Conservation (phyloP, 108 stramenopile species). For the Nannochloropsis salina region DNA sequence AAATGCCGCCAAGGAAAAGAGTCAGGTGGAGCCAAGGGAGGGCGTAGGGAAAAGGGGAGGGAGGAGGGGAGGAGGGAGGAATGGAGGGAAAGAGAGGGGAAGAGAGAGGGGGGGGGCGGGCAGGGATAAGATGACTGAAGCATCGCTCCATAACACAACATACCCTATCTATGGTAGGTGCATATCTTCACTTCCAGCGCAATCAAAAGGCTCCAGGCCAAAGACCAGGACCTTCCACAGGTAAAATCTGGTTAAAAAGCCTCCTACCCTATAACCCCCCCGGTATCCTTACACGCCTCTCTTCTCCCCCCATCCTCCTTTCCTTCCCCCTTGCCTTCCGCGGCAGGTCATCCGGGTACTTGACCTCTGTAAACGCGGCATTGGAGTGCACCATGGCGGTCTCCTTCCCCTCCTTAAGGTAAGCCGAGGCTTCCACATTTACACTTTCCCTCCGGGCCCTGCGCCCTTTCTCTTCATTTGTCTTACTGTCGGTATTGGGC, state of each 20-base stretch:
- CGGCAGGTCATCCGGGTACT: conserved; percentile 60
- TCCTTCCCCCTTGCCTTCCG: not conserved
- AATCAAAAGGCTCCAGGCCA: conserved; percentile 68
- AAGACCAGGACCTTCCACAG: conserved; percentile 82
- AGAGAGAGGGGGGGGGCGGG: no score
- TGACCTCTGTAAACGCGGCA: conserved; percentile 74
- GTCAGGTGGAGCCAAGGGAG: conserved; percentile 4
- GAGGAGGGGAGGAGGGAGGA: no score
- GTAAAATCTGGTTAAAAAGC: conserved; percentile 44
- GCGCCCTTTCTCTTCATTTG: no score
- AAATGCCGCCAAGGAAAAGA: conserved; percentile 62
- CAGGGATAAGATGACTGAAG: conserved; percentile 32
- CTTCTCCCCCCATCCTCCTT: not conserved
- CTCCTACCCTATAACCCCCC: not conserved
- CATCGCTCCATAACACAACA: no score
- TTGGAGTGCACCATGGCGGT: conserved; percentile 96
- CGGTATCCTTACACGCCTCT: not conserved
- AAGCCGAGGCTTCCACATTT: not conserved
- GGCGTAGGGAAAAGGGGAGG: not conserved
- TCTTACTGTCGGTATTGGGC: no score
- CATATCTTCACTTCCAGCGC: conserved; percentile 35
- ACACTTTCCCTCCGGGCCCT: no score
- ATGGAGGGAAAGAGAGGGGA: no score
- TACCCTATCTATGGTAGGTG: conserved; percentile 26
- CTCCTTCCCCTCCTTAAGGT: conserved; percentile 86